These are phyloP conservation scores for Glycine latifolia DNA, from an alignment of 306 rosid species.

Conservation along the genomic window DNA sequence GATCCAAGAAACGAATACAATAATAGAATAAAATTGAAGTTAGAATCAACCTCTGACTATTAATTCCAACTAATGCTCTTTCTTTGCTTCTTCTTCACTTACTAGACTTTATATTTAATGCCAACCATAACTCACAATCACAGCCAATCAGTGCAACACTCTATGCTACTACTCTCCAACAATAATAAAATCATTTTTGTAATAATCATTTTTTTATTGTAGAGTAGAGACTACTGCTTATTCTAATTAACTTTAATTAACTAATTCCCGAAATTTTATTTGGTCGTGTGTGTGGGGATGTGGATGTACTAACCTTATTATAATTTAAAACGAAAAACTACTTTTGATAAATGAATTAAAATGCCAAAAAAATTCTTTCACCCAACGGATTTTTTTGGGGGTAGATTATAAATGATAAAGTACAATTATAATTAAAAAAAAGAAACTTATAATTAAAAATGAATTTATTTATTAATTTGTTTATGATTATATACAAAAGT, in stretches of 20 bases:
- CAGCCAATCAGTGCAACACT: slow-evolving; percentile 30
- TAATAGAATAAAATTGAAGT: neutral
- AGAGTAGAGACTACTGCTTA: neutral
- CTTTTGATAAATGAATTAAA: too few species aligned
- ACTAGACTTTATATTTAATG: slow-evolving; percentile 16
- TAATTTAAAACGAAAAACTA: too few species aligned
- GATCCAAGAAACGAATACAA: neutral
- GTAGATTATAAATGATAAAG: neutral
- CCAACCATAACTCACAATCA: slow-evolving; percentile 20
- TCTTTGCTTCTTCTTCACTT: slow-evolving; percentile 7
- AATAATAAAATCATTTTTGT: neutral
- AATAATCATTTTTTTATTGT: neutral
- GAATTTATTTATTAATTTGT: neutral
- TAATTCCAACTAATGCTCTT: slow-evolving; percentile 14
- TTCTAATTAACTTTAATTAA: neutral
- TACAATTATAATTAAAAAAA: neutral
- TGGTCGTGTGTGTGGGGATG: too few species aligned
- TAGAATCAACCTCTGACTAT: slow-evolving; percentile 13
- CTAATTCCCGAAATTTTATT: too few species aligned
- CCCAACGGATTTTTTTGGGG: neutral
- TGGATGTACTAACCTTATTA: too few species aligned
- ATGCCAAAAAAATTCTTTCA: too few species aligned
- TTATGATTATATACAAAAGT: neutral
- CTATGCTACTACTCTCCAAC: slow-evolving; percentile 10
- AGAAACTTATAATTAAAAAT: neutral